A percentile compares a stretch with the other conserved stretches of the same genome.
phyloP scores from a whole-genome alignment of 1,139 yeast species.

The Tardiomyces blankii region DNA sequence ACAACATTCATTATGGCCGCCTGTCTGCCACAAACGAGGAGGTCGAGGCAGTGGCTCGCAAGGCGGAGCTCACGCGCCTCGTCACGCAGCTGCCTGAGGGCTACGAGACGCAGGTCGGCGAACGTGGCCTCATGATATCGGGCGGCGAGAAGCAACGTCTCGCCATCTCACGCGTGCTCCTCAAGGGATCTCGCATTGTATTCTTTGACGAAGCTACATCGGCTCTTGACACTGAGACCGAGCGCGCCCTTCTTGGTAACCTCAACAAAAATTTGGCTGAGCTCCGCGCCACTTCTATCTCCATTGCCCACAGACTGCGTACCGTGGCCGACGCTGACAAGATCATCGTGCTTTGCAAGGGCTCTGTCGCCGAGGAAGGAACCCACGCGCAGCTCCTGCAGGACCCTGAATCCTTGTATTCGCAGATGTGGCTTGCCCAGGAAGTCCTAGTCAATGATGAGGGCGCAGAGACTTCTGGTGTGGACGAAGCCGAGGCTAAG shows the following conservation, averaged over 20 bases:
- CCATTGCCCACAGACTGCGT: constrained; percentile 87
- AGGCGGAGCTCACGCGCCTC: constrained; percentile 58
- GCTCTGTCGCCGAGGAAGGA: constrained; percentile 81
- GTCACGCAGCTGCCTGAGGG: constrained; percentile 76
- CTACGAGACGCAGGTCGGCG: constrained; percentile 83
- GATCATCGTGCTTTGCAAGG: constrained; percentile 76
- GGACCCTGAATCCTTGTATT: constrained; percentile 49
- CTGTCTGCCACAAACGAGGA: constrained; percentile 65
- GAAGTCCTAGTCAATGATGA: constrained; percentile 47
- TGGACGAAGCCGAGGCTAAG: not conserved
- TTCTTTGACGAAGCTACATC: constrained; percentile 97
- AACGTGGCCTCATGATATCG: constrained; percentile 95
- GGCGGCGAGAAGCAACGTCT: constrained; percentile 97
- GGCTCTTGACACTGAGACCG: constrained; percentile 94
- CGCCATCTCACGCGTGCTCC: constrained; percentile 79
- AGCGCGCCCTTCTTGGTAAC: constrained; percentile 67
- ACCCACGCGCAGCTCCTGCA: constrained; percentile 53
- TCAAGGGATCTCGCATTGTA: constrained; percentile 80
- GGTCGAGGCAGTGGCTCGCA: constrained; percentile 48
- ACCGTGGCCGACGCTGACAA: constrained; percentile 93
- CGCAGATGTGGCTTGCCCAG: constrained; percentile 83
- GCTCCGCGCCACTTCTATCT: constrained; percentile 59
- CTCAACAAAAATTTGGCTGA: constrained; percentile 52
- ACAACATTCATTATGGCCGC: constrained; percentile 81
- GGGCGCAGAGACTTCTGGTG: constrained; percentile 17